Evolutionary conservation across 176 grass and related monocot genomes (phyloP).

Genomic region (Aegilops sharonensis): DNA sequence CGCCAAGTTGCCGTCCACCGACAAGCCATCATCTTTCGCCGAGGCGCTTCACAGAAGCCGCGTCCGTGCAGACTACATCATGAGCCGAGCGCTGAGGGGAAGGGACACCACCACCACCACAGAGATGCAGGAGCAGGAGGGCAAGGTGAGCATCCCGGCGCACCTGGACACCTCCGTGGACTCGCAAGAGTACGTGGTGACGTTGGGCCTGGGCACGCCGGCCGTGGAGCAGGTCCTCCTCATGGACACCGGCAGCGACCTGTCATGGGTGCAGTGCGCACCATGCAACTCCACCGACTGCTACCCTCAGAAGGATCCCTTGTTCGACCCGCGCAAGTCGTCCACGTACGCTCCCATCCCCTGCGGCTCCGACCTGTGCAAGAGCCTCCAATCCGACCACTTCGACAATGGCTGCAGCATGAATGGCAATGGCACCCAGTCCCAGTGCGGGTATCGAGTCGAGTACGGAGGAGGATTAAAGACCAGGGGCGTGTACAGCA

Average conservation of each 20-base stretch:
- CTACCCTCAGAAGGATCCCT: slow-evolving; percentile 34
- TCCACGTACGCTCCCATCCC: slow-evolving; percentile 10
- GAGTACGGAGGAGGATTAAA: neutral
- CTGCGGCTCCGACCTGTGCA: neutral
- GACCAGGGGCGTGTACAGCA: slow-evolving; percentile 47
- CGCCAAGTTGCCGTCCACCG: neutral
- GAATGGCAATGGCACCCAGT: neutral
- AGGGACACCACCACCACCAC: no score
- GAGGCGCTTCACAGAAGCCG: slow-evolving; percentile 4
- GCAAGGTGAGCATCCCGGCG: neutral
- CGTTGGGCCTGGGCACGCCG: slow-evolving; percentile 16
- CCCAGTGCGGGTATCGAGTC: neutral
- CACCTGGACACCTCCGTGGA: neutral
- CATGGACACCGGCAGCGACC: slow-evolving; percentile 69
- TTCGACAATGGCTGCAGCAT: neutral
- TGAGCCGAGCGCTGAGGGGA: no score
- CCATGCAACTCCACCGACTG: slow-evolving; percentile 39
- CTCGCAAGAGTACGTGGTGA: slow-evolving; percentile 18
- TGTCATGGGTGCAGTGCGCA: slow-evolving; percentile 76
- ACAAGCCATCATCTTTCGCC: neutral
- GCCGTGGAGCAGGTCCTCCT: slow-evolving; percentile 1
- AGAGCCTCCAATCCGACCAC: neutral
- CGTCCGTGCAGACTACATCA: neutral
- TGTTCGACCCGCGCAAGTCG: slow-evolving; percentile 4
- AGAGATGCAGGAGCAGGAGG: neutral